These are phyloP conservation scores for Amanita molliuscula DNA, from an alignment of 768 basidiomycete species.

Conservation along the genomic window DNA sequence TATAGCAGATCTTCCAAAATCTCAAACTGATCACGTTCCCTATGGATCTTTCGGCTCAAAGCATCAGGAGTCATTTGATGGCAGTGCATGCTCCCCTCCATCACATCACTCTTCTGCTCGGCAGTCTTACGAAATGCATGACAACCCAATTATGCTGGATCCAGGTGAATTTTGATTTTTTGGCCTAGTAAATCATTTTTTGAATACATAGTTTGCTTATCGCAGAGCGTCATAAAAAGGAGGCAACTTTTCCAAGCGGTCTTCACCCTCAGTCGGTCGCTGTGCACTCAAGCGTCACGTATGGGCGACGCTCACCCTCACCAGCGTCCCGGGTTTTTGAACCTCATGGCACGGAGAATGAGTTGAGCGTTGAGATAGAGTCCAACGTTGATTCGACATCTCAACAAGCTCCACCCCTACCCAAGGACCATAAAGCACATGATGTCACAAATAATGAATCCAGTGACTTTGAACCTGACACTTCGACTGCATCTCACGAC, in stretches of 20 bases:
- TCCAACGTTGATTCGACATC: conserved; percentile 24
- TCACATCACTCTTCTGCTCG: neutral
- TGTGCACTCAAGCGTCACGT: conserved; percentile 2
- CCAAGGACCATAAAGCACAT: conserved; percentile 7
- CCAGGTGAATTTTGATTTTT: neutral
- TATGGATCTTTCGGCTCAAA: neutral
- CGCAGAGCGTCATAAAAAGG: neutral
- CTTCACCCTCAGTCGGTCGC: neutral
- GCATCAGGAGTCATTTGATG: neutral
- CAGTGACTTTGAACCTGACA: conserved; percentile 14
- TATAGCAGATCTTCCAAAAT: neutral
- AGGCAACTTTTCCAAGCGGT: neutral
- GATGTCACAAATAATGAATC: neutral
- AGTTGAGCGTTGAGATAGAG: conserved; percentile 62
- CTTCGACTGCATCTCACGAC: conserved; percentile 22
- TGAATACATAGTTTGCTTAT: neutral
- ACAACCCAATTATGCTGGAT: neutral
- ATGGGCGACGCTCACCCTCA: conserved; percentile 31
- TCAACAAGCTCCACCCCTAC: neutral
- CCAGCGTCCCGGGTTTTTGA: conserved; percentile 60
- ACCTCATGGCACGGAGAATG: conserved; percentile 64
- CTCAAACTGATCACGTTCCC: neutral
- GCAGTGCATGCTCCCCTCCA: neutral
- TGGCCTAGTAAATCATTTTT: neutral
- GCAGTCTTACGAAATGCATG: neutral